Evolutionary conservation across 805 yeast genomes (phyloP), one percentile per base, ranked within the genome.

Genomic region (Ascoidea rubescens): DNA sequence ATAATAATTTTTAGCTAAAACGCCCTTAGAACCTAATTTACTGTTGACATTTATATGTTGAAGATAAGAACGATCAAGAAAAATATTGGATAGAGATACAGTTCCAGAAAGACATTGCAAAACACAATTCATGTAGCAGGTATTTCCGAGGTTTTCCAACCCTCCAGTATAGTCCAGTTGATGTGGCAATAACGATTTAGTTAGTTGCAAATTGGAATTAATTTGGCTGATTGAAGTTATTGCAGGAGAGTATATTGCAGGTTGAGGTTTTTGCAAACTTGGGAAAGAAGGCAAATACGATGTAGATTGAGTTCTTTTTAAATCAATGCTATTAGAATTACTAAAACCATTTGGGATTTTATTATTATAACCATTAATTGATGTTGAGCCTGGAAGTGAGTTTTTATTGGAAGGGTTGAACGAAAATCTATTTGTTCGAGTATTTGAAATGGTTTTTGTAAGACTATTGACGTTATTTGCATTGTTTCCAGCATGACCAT

Each of bases 81-180:
- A 85, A 52, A 84, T 78, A 48, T 69, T 71, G 2, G 82, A 73
- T 31, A 90, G 67, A 54, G 79, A 80, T 1, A 79, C 79, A 0
- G 91, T 80, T 0, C 91, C 90, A 4, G 82, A 73, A 43, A 91
- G 64, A 64, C 96, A 87, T 67, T 90, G 98, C n/a, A 90, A 65
- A 3, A 85, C 74, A 58, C 96, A 84, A 66, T 90, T 90, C 89
- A 90, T 84, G 65, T 90, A 90, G 64, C 97, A 90, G 0, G 96
- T 85, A 60, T 91, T 91, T 2, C 96, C 96, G 55, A 90, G 69
- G 63, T 90, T 90, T 12, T 73, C 71, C 5, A 90, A 70, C 0
- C 98, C 97, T 0, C 89, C 80, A 17, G 79, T 70, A 50, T 80
- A 74, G 53, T 70, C 67, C 31, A 65, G 31, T 44, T 30, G 50